A percentile compares a stretch with the other conserved stretches of the same genome.
Evolutionary conservation across 176 grass and related monocot genomes (phyloP).

Genomic region (Canna indica): DNA sequence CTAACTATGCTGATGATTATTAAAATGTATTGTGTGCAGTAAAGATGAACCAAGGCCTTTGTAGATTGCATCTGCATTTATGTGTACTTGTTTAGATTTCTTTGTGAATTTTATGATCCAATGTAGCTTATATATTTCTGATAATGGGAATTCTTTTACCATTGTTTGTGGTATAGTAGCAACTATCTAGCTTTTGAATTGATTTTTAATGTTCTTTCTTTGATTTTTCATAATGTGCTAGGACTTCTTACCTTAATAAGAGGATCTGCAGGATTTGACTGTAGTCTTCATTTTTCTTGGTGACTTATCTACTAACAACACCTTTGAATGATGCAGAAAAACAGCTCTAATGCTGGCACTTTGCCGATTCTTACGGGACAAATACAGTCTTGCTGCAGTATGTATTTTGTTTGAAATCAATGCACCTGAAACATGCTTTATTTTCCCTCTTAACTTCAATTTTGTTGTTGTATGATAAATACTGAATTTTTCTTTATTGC

Average conservation of each 20-base stretch:
- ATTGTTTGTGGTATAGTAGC: background rate
- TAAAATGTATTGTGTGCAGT: background rate
- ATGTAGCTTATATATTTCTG: background rate
- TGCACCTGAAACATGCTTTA: background rate
- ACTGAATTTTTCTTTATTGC: background rate
- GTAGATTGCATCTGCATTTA: background rate
- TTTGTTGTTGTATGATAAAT: background rate
- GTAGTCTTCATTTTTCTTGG: background rate
- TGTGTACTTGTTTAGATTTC: background rate
- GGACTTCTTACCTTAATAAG: background rate
- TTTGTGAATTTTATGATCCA: background rate
- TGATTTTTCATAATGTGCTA: background rate
- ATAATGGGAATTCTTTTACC: background rate
- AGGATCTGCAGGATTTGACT: background rate
- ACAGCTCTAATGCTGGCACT: conserved; percentile 88
- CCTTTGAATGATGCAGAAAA: conserved; percentile 48
- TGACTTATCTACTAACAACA: background rate
- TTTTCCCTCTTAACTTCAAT: background rate
- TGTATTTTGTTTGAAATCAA: conserved; percentile 10
- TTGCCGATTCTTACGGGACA: conserved; percentile 66
- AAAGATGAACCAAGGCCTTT: background rate
- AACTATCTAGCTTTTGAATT: background rate
- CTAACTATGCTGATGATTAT: background rate
- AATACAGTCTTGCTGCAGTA: conserved; percentile 96
- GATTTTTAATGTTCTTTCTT: background rate